Percentiles rank a stretch among this genome's conserved stretches.
Conservation (phyloP, 345 rosid genomes). For the Psidium guajava region DNA sequence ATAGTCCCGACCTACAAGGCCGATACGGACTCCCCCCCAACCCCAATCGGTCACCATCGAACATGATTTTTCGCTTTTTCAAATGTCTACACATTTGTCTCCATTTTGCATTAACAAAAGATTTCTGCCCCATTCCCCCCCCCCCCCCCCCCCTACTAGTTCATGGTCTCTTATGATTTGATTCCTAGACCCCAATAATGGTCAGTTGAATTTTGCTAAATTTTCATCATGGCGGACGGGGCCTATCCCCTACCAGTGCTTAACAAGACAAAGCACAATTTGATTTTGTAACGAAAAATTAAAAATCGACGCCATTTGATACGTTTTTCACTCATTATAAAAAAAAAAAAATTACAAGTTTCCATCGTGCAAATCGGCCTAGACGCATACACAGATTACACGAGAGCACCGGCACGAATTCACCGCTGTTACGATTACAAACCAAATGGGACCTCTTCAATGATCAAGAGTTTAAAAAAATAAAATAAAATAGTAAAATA, state of each 20-base stretch:
- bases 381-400: too few relatives aligned
- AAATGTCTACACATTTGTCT: background rate
- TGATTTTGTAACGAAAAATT: too few relatives aligned
- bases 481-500: background rate
- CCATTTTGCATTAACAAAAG: background rate
- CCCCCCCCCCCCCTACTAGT: too few relatives aligned
- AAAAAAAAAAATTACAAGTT: background rate
- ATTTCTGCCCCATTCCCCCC: too few relatives aligned
- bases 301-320: background rate
- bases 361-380: too few relatives aligned
- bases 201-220: background rate
- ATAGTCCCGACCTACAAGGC: background rate
- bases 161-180: background rate
- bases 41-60: background rate
- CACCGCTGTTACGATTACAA: background rate
- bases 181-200: background rate
- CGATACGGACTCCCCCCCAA: background rate
- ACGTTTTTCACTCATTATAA: background rate
- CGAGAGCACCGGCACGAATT: background rate
- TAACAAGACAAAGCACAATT: background rate
- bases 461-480: too few relatives aligned
- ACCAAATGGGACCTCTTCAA: background rate
- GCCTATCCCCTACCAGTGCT: background rate
- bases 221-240: background rate
- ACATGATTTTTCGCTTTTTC: background rate